Base-by-base conservation (phyloP, 2,329 filamentous ascomycete genomes). In the Chaetomium globosum region DNA sequence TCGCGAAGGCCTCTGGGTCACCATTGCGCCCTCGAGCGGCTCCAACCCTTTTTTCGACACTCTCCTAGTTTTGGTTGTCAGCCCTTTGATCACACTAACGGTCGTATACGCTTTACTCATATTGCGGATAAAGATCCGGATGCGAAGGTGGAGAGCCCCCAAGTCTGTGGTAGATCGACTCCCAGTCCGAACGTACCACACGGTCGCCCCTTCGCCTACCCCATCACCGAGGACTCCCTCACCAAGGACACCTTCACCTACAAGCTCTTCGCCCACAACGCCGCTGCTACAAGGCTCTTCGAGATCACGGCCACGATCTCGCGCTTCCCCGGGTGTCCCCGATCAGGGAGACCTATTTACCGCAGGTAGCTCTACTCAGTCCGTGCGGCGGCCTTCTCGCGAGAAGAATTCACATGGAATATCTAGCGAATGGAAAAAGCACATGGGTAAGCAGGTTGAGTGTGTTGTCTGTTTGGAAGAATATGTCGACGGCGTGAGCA, bases 401-500 rank as follows among this genome's bases (percentile, higher is more conserved):
- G 84, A 87, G 71, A 87, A 86, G 71, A 78, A 77, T 2, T 69
- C 75, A 0, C 71, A 75, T 6, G 75, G 75, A 23, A 77, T 79
- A 51, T 80, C 83, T 8, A 83, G 80, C 64, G 79, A 88, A 70
- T 88, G 86, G 86, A 87, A 83, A 72, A 88, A 87, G 74, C 87
- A 87, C 68, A 88, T 87, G 85, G 83, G 85, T 5, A 80, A 84
- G 49, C 87, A 89, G 75, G 87, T 92, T 9, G 95, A 99, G 77
- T 99, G 95, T 75, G 94, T 97, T 13, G 94, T 99, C 2, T 99
- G 95, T 73, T 80, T 99, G 39, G 95, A 99, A 75, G 95, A 99
- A 75, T 99, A 98, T 74, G 83, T 97, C 26, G 93, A 97, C 76
- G 95, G 95, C 48, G 88, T 97, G 72, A 97, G 93, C 76, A 87